Base-by-base conservation (phyloP, 140 eudicot genomes). In the Oenanthe javanica region DNA sequence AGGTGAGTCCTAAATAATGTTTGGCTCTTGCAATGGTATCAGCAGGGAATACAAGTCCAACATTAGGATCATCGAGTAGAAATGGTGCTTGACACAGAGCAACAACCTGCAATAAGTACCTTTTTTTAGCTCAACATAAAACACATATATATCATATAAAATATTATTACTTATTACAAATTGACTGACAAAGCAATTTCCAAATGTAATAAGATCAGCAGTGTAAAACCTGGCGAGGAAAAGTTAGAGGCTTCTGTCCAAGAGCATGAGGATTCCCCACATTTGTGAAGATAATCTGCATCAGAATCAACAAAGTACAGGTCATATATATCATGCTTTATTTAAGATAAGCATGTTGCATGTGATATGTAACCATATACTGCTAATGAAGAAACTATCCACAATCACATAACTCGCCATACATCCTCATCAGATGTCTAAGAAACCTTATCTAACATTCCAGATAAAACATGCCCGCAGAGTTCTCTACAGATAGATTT, bases 221-320 rank as follows among this genome's bases (percentile, higher is more conserved):
- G 9, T 12, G 48, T 4, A 55, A 61, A 79, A 95, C 99, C 97
- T 95, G 99, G 76, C 99, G 97, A 75, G 99, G 97, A 87, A 95
- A 95, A 14, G 97, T 95, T 79, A 95, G 89, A 66, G 99, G 99
- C 91, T 93, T 95, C 84, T 95, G 99, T 76, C 99, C 99, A 15
- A 95, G 78, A 79, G 99, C 99, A 87, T 95, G 99, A 84, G 99
- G 99, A 54, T 95, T 95, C 15, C 99, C 99, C 80, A 95, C 99
- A 88, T 95, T 95, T 57, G 99, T 95, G 85, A 95, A 95, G 83
- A 94, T 94, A 76, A 94, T 94, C 98, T 94, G 90, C 84, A 83
- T 21, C 67, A 74, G 54, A 79, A 81, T 42, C 77, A 45, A n/a
- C 21, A 25, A 66, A 75, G 18, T 19, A 25, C 77, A 79, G 83